Conservation (phyloP, 192 early-diverging fungal genomes). For the Coemansia erecta region DNA sequence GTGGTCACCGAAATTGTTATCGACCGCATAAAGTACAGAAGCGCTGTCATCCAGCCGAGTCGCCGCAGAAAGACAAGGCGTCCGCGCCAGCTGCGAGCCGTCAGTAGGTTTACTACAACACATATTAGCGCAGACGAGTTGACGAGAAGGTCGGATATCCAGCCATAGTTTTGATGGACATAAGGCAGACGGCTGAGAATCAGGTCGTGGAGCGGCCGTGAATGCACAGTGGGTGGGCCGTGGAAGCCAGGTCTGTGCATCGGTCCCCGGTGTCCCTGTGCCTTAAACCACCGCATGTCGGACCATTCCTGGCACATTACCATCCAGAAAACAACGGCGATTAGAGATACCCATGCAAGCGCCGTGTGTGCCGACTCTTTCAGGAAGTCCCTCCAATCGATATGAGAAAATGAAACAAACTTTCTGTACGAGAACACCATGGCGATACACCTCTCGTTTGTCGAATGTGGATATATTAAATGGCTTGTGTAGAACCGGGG, state of each 20-base stretch:
- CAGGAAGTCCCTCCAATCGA: too few species aligned
- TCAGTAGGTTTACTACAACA: slow-evolving; percentile 18
- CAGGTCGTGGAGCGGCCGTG: slow-evolving; percentile 19
- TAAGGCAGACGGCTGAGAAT: slow-evolving; percentile 20
- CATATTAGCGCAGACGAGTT: slow-evolving; percentile 13
- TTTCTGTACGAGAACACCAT: too few species aligned
- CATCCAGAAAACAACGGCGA: slow-evolving; percentile 33
- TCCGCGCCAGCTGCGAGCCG: slow-evolving; percentile 37
- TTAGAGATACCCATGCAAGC: too few species aligned
- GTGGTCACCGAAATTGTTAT: slow-evolving; percentile 60
- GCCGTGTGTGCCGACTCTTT: too few species aligned
- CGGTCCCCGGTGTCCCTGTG: not conserved
- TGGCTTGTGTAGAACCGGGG: too few species aligned
- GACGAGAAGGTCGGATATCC: slow-evolving; percentile 28
- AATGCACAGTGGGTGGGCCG: not conserved
- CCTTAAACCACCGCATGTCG: slow-evolving; percentile 38
- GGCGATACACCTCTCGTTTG: too few species aligned
- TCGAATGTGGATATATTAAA: too few species aligned
- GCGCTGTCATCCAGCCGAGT: slow-evolving; percentile 50
- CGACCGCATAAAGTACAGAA: slow-evolving; percentile 55
- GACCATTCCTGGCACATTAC: slow-evolving; percentile 45
- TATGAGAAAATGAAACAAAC: too few species aligned
- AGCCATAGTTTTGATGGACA: not conserved
- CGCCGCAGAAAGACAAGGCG: slow-evolving; percentile 54
- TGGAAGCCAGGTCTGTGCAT: not conserved